phyloP scores from a whole-genome alignment of 345 rosid species.

The Citrus inodora region DNA sequence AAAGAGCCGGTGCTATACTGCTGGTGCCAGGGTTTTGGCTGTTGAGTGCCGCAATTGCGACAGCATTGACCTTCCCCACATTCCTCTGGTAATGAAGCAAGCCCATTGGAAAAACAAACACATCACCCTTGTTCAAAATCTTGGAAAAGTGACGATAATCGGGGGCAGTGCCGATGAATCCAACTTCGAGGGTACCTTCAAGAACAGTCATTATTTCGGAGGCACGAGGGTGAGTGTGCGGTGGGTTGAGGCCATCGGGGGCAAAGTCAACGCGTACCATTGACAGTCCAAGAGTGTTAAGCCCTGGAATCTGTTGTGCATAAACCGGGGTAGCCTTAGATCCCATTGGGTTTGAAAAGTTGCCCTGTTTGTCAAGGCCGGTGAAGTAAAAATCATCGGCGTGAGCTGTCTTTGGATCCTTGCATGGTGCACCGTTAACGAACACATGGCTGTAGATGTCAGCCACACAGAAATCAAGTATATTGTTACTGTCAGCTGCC shows the following conservation, averaged over 20 bases:
- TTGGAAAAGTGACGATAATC: neutral
- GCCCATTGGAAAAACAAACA: neutral
- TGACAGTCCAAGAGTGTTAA: constrained; percentile 14
- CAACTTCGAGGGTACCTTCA: neutral
- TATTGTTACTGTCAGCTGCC: neutral
- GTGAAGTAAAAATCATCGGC: constrained; percentile 8
- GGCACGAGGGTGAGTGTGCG: constrained; percentile 6
- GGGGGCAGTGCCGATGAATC: neutral
- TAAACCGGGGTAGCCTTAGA: neutral
- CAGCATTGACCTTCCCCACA: neutral
- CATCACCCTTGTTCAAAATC: neutral
- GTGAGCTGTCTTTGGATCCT: neutral
- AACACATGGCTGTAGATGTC: neutral
- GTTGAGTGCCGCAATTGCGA: constrained; percentile 1
- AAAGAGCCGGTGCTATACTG: neutral
- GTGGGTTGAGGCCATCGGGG: neutral
- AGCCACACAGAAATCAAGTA: neutral
- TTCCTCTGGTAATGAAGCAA: neutral
- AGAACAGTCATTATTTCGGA: neutral
- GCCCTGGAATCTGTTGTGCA: neutral
- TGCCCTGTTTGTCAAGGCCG: neutral
- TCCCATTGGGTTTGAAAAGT: constrained; percentile 5
- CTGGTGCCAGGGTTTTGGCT: constrained; percentile 5
- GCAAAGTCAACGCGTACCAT: neutral
- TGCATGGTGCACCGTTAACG: constrained; percentile 2